A percentile compares a stretch with the other conserved stretches of the same genome.
These are phyloP conservation scores for Claviceps sp. DNA, from an alignment of 2,329 filamentous ascomycete genomes.

Conservation along the genomic window DNA sequence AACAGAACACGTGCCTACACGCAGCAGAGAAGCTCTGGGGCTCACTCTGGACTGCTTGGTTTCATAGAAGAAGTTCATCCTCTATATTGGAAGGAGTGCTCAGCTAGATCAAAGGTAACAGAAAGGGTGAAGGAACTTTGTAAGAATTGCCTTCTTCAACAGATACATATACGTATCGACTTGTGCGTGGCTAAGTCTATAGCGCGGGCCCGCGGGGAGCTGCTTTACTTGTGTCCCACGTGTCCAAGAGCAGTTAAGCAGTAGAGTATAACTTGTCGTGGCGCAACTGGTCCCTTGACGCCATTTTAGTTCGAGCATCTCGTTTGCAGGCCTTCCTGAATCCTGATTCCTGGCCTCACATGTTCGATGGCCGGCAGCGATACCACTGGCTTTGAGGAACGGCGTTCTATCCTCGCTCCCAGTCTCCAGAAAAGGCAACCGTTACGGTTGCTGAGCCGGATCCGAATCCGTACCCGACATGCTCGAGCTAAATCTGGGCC, in stretches of 20 bases:
- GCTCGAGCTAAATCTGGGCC: conserved; percentile 34
- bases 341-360: conserved; percentile 3
- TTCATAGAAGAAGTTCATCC: neutral
- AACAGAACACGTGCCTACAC: neutral
- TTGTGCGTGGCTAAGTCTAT: conserved; percentile 1
- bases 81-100: no score
- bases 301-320: conserved; percentile 24
- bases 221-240: conserved; percentile 10
- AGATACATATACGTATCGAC: no score
- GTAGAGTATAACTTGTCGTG: conserved; percentile 20
- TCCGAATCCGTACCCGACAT: conserved; percentile 25
- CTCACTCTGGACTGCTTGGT: neutral
- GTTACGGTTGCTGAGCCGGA: conserved; percentile 18
- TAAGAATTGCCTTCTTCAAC: neutral
- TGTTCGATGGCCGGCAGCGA: conserved; percentile 10
- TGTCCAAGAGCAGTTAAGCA: conserved; percentile 22
- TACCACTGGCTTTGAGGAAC: conserved; percentile 31
- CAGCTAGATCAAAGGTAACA: neutral
- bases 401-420: conserved; percentile 33
- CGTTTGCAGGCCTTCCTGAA: conserved; percentile 19
- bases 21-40: neutral
- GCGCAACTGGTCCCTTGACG: conserved; percentile 18
- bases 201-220: neutral
- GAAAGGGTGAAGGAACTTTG: neutral
- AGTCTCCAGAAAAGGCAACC: conserved; percentile 25